Evolutionary conservation across 345 rosid species (phyloP).

Genomic region (Eucalyptus cloeziana): DNA sequence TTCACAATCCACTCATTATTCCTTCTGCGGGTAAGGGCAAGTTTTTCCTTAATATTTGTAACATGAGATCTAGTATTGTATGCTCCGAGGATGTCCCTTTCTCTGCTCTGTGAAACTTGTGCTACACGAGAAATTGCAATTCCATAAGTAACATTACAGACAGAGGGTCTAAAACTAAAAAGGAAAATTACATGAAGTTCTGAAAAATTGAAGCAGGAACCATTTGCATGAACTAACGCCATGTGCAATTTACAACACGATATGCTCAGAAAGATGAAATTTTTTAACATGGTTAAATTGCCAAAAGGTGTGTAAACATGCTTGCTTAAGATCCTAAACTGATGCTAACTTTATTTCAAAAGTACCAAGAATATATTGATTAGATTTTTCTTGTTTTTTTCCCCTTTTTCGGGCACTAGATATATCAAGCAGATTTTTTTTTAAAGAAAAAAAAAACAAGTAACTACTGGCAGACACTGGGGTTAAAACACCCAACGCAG

Average conservation of each 20-base stretch:
- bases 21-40: neutral
- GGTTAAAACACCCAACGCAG: neutral
- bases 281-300: neutral
- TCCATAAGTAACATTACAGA: neutral
- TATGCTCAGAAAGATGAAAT: neutral
- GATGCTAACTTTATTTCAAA: neutral
- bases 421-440: neutral
- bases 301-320: neutral
- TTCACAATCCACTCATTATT: constrained; percentile 20
- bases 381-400: neutral
- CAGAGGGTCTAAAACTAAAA: neutral
- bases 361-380: neutral
- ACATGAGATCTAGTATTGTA: constrained; percentile 4
- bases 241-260: neutral
- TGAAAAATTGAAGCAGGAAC: neutral
- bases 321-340: neutral
- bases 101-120: constrained; percentile 15
- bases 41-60: constrained; percentile 1
- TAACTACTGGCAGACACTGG: neutral
- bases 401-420: neutral
- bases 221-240: neutral
- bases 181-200: neutral
- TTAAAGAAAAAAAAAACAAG: neutral
- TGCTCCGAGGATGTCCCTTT: constrained; percentile 11
- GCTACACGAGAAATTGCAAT: constrained; percentile 12